These are phyloP conservation scores for Artemisia annua DNA, from an alignment of 129 eudicot genomes.

Conservation along the genomic window DNA sequence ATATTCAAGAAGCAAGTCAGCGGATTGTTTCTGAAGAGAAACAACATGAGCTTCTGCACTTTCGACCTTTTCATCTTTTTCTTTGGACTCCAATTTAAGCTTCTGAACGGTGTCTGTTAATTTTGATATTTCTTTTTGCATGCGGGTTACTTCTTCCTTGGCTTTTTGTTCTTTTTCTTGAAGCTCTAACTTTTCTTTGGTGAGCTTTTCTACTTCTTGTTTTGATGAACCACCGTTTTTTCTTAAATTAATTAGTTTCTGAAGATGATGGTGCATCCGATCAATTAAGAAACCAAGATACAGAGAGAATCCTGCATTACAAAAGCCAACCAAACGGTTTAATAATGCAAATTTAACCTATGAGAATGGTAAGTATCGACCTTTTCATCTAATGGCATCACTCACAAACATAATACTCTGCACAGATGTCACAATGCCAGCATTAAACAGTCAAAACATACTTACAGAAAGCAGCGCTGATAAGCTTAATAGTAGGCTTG, in stretches of 20 bases:
- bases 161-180: conserved; percentile 76
- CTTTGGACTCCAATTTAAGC: conserved; percentile 55
- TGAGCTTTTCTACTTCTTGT: conserved; percentile 75
- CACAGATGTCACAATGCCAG: not conserved
- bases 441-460: not conserved
- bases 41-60: conserved; percentile 87
- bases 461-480: too few species aligned
- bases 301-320: conserved; percentile 71
- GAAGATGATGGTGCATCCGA: conserved; percentile 88
- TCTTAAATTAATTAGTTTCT: conserved; percentile 51
- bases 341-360: not conserved
- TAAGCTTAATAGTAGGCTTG: too few species aligned
- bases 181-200: conserved; percentile 62
- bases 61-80: conserved; percentile 69
- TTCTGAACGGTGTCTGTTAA: conserved; percentile 54
- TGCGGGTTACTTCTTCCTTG: conserved; percentile 46
- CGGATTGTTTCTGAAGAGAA: conserved; percentile 91
- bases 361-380: not conserved
- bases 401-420: not conserved
- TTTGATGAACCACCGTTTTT: conserved; percentile 56
- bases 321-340: conserved; percentile 17
- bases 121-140: conserved; percentile 55
- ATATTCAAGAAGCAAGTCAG: conserved; percentile 91
- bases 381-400: too few species aligned
- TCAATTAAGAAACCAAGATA: conserved; percentile 89